These are phyloP conservation scores for Ustilago vetiveriae DNA, from an alignment of 1,284 basidiomycete species.

Conservation along the genomic window DNA sequence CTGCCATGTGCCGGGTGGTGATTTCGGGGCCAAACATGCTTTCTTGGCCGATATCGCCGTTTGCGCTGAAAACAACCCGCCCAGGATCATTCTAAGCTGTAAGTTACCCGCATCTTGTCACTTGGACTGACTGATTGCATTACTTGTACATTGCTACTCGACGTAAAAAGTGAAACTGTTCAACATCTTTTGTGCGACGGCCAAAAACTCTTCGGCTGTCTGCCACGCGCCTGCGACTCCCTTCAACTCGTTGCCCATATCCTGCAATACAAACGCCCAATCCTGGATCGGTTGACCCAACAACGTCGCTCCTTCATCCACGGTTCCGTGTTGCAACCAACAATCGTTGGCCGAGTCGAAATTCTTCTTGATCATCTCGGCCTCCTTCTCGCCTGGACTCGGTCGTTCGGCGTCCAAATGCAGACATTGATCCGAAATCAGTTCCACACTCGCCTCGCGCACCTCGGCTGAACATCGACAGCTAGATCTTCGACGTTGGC, in stretches of 20 bases:
- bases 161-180: constrained; percentile 37
- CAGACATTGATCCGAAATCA: constrained; percentile 39
- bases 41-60: too few relatives aligned
- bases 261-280: constrained; percentile 46
- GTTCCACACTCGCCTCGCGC: constrained; percentile 22
- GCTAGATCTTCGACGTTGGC: constrained; percentile 8
- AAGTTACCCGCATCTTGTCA: too few relatives aligned
- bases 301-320: constrained; percentile 37
- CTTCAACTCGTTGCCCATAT: constrained; percentile 43
- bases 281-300: constrained; percentile 40
- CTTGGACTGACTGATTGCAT: too few relatives aligned
- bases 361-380: background rate
- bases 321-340: constrained; percentile 40
- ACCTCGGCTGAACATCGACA: constrained; percentile 27
- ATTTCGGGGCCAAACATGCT: too few relatives aligned
- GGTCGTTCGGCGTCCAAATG: constrained; percentile 34
- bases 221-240: constrained; percentile 30
- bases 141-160: constrained; percentile 1
- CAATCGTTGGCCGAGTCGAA: constrained; percentile 27
- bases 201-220: constrained; percentile 36
- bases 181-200: constrained; percentile 29
- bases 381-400: background rate
- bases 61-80: too few relatives aligned
- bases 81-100: too few relatives aligned
- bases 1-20: too few relatives aligned